Percentiles rank a stretch among this genome's conserved stretches.
These are phyloP conservation scores for Phtheirospermum japonicum DNA, from an alignment of 257 asterid genomes.

Conservation along the genomic window DNA sequence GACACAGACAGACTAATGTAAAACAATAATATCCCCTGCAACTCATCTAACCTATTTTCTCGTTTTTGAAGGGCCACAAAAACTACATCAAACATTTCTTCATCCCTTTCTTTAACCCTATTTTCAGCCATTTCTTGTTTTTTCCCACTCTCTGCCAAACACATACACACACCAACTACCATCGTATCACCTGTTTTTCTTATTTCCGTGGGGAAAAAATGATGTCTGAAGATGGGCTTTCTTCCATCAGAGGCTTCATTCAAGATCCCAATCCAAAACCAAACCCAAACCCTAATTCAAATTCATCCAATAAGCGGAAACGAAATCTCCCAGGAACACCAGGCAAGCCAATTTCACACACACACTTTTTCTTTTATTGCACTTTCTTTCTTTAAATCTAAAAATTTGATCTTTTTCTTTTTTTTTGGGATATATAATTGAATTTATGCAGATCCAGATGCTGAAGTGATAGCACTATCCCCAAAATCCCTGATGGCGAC, in stretches of 20 bases:
- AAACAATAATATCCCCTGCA: slow-evolving; percentile 29
- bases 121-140: slow-evolving; percentile 46
- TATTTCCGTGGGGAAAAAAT: too few relatives aligned
- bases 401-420: too few relatives aligned
- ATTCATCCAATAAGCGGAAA: slow-evolving; percentile 65
- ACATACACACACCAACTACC: slow-evolving; percentile 10
- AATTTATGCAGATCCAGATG: slow-evolving; percentile 78
- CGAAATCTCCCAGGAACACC: slow-evolving; percentile 89
- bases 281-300: slow-evolving; percentile 47
- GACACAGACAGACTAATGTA: too few relatives aligned
- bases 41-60: background rate
- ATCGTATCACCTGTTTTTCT: slow-evolving; percentile 6
- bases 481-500: slow-evolving; percentile 93
- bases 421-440: background rate
- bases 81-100: slow-evolving; percentile 17
- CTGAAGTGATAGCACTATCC: slow-evolving; percentile 84
- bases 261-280: slow-evolving; percentile 63
- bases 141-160: slow-evolving; percentile 16
- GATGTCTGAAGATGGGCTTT: slow-evolving; percentile 69
- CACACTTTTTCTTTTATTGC: too few relatives aligned
- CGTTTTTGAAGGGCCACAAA: too few relatives aligned
- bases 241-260: slow-evolving; percentile 56
- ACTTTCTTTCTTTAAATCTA: background rate
- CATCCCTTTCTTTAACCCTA: slow-evolving; percentile 41
- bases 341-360: slow-evolving; percentile 33